Conservation (phyloP, 257 asterid genomes). For the Craterostigma plantagineum region DNA sequence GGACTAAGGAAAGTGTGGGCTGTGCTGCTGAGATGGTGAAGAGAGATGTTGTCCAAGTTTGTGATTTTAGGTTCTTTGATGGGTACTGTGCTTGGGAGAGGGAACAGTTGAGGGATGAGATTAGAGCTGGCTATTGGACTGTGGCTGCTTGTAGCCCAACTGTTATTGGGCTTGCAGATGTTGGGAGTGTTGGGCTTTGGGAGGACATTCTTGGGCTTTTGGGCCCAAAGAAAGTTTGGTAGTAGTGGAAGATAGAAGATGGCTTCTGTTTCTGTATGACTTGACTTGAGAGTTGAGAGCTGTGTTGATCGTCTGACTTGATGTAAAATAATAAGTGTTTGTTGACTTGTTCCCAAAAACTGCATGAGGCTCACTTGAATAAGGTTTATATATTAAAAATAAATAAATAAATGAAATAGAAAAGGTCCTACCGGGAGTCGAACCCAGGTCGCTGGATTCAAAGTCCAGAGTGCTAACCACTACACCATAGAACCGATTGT, state of each 20-base stretch:
- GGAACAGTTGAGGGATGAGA: slow-evolving; percentile 56
- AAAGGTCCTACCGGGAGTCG: too few species aligned
- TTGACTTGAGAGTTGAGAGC: too few species aligned
- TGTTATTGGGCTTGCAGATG: slow-evolving; percentile 32
- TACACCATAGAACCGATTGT: slow-evolving; percentile 82
- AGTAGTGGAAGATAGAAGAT: too few species aligned
- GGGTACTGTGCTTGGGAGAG: slow-evolving; percentile 82
- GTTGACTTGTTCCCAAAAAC: too few species aligned
- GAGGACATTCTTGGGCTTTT: slow-evolving; percentile 55
- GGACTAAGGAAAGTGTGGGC: slow-evolving; percentile 55
- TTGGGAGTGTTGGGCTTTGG: slow-evolving; percentile 59
- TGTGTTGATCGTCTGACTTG: too few species aligned
- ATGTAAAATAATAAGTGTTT: too few species aligned
- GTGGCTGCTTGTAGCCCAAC: slow-evolving; percentile 64
- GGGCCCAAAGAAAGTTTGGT: slow-evolving; percentile 63
- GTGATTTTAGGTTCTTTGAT: slow-evolving; percentile 59
- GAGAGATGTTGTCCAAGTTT: slow-evolving; percentile 28
- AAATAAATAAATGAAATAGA: too few species aligned
- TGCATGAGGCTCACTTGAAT: too few species aligned
- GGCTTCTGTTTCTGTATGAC: too few species aligned
- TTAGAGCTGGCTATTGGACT: slow-evolving; percentile 71
- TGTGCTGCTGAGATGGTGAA: slow-evolving; percentile 85
- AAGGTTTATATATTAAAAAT: too few species aligned
- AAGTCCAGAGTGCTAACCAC: slow-evolving; percentile 99
- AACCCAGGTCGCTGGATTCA: slow-evolving; percentile 98